These are phyloP conservation scores for Naganishia friedmannii DNA, from an alignment of 768 basidiomycete genomes.

Conservation along the genomic window DNA sequence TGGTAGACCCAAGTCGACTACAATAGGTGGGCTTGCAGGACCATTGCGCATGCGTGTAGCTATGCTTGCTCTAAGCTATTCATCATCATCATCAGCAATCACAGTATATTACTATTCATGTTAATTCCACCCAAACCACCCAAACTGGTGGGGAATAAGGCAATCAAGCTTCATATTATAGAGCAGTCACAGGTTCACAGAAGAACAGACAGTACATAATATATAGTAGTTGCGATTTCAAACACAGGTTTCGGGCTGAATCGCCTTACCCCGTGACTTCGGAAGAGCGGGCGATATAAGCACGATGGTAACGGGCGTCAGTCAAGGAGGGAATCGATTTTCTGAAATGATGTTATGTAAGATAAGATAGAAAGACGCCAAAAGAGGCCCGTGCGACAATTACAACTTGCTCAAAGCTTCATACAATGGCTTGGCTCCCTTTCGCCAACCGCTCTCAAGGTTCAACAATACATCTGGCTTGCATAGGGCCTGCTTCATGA, in stretches of 20 bases:
- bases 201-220: too few relatives aligned
- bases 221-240: too few relatives aligned
- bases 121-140: constrained; percentile 4
- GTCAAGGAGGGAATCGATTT: not conserved
- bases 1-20: not conserved
- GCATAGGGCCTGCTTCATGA: constrained; percentile 51
- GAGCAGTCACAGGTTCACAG: too few relatives aligned
- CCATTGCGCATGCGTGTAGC: not conserved
- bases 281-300: too few relatives aligned
- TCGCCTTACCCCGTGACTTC: too few relatives aligned
- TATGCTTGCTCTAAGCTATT: not conserved
- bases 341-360: not conserved
- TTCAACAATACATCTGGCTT: constrained; percentile 55
- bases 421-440: constrained; percentile 69
- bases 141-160: not conserved
- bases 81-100: constrained; percentile 1
- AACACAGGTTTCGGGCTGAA: too few relatives aligned
- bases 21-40: not conserved
- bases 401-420: constrained; percentile 49
- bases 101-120: not conserved
- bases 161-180: too few relatives aligned
- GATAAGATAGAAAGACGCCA: too few relatives aligned
- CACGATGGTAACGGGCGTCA: too few relatives aligned
- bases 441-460: constrained; percentile 61
- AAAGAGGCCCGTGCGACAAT: constrained; percentile 53